These are phyloP conservation scores for Boletus bicolor DNA, from an alignment of 768 basidiomycete species.

Conservation along the genomic window DNA sequence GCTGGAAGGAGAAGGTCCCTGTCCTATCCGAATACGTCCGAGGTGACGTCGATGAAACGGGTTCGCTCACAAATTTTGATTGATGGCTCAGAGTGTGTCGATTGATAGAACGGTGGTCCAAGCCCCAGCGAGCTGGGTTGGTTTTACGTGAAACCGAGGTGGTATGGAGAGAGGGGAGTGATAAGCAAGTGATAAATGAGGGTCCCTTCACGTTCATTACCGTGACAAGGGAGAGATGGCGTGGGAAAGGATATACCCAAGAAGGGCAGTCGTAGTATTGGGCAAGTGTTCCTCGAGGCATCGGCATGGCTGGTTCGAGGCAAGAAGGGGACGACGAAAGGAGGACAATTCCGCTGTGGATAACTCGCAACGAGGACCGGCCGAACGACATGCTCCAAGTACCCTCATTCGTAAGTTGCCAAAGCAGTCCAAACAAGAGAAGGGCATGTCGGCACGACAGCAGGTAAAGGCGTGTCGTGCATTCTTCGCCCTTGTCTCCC, in stretches of 20 bases:
- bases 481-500: slow-evolving; percentile 37
- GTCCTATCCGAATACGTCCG: neutral
- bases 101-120: neutral
- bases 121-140: slow-evolving; percentile 2
- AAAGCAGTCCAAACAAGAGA: slow-evolving; percentile 31
- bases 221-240: slow-evolving; percentile 16
- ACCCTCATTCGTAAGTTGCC: slow-evolving; percentile 24
- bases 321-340: slow-evolving; percentile 13
- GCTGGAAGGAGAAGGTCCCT: slow-evolving; percentile 4
- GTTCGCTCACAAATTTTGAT: neutral
- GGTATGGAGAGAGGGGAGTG: neutral
- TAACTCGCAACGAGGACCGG: slow-evolving; percentile 26
- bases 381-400: slow-evolving; percentile 13
- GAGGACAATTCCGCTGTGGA: slow-evolving; percentile 21
- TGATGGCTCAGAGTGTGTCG: neutral
- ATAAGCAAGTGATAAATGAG: slow-evolving; percentile 2
- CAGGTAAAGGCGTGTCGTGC: slow-evolving; percentile 37
- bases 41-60: slow-evolving; percentile 11
- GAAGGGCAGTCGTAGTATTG: slow-evolving; percentile 23
- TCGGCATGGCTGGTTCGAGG: slow-evolving; percentile 22
- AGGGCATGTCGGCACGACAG: slow-evolving; percentile 33
- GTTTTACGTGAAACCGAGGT: neutral
- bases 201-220: slow-evolving; percentile 22
- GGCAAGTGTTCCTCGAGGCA: slow-evolving; percentile 29
- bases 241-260: slow-evolving; percentile 12